Evolutionary conservation across 371 early-diverging fungal genomes (phyloP), one percentile per base, ranked within the genome.

Genomic region (Mortierella sp.): DNA sequence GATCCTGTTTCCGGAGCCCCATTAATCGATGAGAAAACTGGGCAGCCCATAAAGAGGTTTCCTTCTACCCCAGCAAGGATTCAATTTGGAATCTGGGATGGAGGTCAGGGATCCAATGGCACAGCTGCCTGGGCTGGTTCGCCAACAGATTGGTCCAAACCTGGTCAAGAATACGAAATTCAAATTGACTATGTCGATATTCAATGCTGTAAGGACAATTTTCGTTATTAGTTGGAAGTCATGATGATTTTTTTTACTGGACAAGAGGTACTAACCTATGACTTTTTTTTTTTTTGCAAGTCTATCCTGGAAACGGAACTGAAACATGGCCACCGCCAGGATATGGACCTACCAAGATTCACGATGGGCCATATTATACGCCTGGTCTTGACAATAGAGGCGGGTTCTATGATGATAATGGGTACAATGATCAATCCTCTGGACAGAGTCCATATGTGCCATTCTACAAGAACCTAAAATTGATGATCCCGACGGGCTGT

Each of bases 1-100:
- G 31, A 80, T 66, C 29, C 83, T 82, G 57, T 53, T 2, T 28
- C 55, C 0, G 64, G 64, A 4, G 28, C 42, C 15, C 37, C 80
- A 62, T 73, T 72, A 65, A 54, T 64, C 59, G 59, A 82, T 66
- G 12, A 40, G 19, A 17, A 42, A 17, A 69, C 61, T 29, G 49
- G 69, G 1, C 51, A 60, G 13, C 45, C 9, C 28, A n/a, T 35
- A 28, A 78, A 78, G 42, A 83, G 82, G 71, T 91, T 74, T 82
- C 93, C 93, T 1, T 78, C 85, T 22, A 72, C 85, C 3, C 87
- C 88, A 51, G 77, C 89, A 15, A 79, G 82, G 54, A 83, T 93
- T 62, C 86, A 88, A 64, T 86, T 89, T 82, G 89, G 90, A 29
- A 85, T 92, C 62, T 93, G 93, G 93, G 92, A 93, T 70, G 93